Evolutionary conservation across 805 yeast species (phyloP).

Genomic region (Candida patagonica): DNA sequence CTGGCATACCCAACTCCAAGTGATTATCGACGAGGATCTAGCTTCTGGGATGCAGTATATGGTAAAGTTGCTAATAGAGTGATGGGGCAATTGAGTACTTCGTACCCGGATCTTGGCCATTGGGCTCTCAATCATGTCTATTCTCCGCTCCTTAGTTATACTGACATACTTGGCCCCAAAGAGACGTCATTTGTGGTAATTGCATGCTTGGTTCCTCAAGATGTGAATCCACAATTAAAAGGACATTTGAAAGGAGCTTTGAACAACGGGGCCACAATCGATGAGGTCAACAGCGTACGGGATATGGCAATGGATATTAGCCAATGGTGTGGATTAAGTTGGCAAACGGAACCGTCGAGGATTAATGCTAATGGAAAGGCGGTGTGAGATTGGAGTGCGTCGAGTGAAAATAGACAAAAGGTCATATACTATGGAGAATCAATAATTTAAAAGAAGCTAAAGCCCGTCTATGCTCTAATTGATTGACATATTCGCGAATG

Average conservation of each 20-base stretch:
- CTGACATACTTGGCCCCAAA: conserved; percentile 48
- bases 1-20: conserved; percentile 12
- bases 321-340: conserved; percentile 63
- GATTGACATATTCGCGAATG: too few species aligned
- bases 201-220: conserved; percentile 80
- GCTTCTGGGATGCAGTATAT: conserved; percentile 67
- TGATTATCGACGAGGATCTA: conserved; percentile 39
- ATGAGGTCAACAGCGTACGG: conserved; percentile 53
- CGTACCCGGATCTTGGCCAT: conserved; percentile 82
- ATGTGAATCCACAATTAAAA: conserved; percentile 84
- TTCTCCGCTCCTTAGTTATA: conserved; percentile 64
- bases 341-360: conserved; percentile 49
- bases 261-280: conserved; percentile 62
- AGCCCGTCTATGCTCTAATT: too few species aligned
- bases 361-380: conserved; percentile 26
- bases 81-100: conserved; percentile 51
- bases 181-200: conserved; percentile 74
- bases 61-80: conserved; percentile 66
- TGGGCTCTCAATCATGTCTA: conserved; percentile 66
- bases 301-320: conserved; percentile 54
- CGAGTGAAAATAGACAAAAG: too few species aligned
- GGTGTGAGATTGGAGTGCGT: background rate
- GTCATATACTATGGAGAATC: too few species aligned
- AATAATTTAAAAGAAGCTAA: too few species aligned
- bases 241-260: conserved; percentile 85